Evolutionary conservation across 1,139 yeast species (phyloP).

Genomic region (Suhomyces wounanorum): DNA sequence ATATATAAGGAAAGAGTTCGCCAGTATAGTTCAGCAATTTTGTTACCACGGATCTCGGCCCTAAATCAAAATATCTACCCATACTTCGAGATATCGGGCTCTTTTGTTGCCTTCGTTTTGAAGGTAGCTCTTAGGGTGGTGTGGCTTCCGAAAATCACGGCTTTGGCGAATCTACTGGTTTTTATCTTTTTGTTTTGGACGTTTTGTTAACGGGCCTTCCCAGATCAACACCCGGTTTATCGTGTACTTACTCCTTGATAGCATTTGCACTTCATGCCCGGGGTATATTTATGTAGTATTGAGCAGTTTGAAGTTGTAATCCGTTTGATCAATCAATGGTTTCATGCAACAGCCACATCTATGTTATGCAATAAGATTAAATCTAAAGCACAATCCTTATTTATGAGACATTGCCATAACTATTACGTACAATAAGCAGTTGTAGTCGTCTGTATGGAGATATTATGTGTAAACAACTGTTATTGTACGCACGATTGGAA

Average conservation of each 20-base stretch:
- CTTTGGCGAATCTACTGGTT: conserved; percentile 4
- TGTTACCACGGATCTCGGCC: conserved; percentile 48
- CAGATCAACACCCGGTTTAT: conserved; percentile 51
- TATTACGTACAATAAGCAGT: no score
- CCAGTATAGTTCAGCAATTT: conserved; percentile 30
- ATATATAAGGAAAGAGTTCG: neutral
- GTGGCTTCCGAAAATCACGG: conserved; percentile 12
- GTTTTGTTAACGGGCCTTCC: conserved; percentile 43
- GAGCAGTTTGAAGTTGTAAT: neutral
- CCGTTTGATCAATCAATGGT: no score
- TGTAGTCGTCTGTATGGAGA: no score
- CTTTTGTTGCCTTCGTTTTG: conserved; percentile 23
- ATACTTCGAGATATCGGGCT: conserved; percentile 12
- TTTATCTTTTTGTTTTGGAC: conserved; percentile 20
- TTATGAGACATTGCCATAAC: no score
- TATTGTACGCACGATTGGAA: no score
- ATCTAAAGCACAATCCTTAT: no score
- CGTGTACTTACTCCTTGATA: conserved; percentile 47
- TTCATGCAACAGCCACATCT: neutral
- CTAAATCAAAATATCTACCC: conserved; percentile 33
- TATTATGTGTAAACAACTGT: no score
- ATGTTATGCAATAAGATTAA: no score
- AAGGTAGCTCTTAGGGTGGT: conserved; percentile 16
- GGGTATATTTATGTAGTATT: conserved; percentile 30
- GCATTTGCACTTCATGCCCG: conserved; percentile 57